These are phyloP conservation scores for Nitzschia inconspicua DNA, from an alignment of 108 stramenopile species.

Conservation along the genomic window DNA sequence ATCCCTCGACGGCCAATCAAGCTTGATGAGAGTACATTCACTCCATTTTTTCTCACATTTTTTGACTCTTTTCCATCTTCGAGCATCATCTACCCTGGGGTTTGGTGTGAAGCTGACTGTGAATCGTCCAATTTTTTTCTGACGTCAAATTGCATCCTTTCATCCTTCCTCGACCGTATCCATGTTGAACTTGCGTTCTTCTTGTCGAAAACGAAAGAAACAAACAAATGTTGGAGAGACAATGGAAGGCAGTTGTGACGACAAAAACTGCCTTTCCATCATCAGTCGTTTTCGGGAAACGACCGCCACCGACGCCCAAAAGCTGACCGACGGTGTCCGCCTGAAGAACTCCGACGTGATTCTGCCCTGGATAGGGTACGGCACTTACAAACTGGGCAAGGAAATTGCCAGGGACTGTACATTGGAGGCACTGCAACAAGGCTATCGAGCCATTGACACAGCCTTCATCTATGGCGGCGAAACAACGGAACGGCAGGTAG, in stretches of 20 bases:
- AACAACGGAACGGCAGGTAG: constrained; percentile 65
- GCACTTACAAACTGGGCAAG: constrained; percentile 69
- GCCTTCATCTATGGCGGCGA: constrained; percentile 80
- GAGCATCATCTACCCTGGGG: no score
- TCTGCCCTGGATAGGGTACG: constrained; percentile 70
- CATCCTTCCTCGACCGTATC: no score
- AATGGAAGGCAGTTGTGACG: background rate
- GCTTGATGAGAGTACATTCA: no score
- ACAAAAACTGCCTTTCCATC: background rate
- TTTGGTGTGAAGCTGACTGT: no score
- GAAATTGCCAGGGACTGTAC: constrained; percentile 33
- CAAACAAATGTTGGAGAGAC: background rate
- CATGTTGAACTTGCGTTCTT: background rate
- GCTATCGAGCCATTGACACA: constrained; percentile 71
- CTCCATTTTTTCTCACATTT: no score
- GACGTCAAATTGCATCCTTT: no score
- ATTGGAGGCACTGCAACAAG: constrained; percentile 47
- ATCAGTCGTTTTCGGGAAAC: constrained; percentile 10
- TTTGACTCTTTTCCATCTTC: no score
- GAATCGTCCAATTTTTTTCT: no score
- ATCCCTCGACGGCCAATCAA: no score
- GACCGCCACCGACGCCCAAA: constrained; percentile 5
- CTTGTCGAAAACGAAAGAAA: constrained; percentile 4
- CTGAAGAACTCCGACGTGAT: constrained; percentile 16
- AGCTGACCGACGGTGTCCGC: constrained; percentile 25